Base-by-base conservation (phyloP, 2,329 filamentous ascomycete genomes). In the Botrytis deweyae region DNA sequence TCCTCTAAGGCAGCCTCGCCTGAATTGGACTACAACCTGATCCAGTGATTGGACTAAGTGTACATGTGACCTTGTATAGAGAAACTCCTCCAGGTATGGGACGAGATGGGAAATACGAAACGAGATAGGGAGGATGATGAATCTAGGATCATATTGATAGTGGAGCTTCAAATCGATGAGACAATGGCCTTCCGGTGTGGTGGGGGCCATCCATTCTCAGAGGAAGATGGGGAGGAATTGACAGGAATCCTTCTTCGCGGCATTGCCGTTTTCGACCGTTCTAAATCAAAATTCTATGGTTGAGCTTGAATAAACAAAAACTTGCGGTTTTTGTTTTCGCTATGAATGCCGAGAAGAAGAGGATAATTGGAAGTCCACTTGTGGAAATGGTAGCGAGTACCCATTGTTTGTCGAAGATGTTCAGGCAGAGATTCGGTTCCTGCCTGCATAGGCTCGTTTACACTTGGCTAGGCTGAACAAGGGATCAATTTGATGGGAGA, bases 1-100 rank as follows among this genome's bases (percentile, higher is more conserved):
- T 67, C 29, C 29, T 68, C 33, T 61, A 76, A 79, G 78, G 77
- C 78, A 79, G 75, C 77, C 59, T 73, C 58, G n/a, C 67, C 68
- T 72, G 58, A 72, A 73, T 40, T 46, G 65, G 59, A 75, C 76
- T 52, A 74, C 72, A 62, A 44, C 36, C n/a, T 52, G 8, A 18
- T 38, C 16, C 66, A 44, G 29, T 55, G 70, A 78, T 77, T 78
- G 76, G 75, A 46, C 61, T 69, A 63, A 49, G 36, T 18, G 72
- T 40, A 75, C 70, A 74, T 75, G 75, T 77, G 75, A 76, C 75
- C 68, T 74, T 25, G 46, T 72, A 49, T 52, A 44, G 55, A 72
- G 66, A 63, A 71, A 62, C 55, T 72, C 67, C 36, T 70, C 44
- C 18, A 52, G 61, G 22, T 59, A 71, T 40, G 38, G 67, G 25